Conservation (phyloP, 2,329 filamentous ascomycete species). For the Emericellopsis atlantica region DNA sequence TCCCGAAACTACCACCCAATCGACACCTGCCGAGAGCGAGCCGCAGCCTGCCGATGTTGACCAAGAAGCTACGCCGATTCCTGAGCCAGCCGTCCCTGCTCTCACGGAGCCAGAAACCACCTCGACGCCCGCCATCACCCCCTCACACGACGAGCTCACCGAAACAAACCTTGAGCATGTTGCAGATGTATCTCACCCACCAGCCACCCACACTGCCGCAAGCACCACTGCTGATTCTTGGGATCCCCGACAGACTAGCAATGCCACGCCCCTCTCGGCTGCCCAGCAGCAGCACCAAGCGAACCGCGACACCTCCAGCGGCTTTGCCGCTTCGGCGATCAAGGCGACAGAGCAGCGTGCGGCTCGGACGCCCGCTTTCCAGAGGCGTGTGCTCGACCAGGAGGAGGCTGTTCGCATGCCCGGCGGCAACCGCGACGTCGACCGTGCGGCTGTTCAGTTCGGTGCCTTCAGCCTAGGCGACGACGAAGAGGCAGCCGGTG, state of each 20-base stretch:
- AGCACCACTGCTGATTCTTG: slow-evolving; percentile 83
- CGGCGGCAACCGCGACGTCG: slow-evolving; percentile 76
- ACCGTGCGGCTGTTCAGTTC: slow-evolving; percentile 88
- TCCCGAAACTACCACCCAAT: background rate
- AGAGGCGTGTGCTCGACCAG: slow-evolving; percentile 81
- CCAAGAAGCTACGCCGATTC: slow-evolving; percentile 19
- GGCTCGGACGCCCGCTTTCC: slow-evolving; percentile 63
- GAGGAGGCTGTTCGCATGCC: slow-evolving; percentile 98
- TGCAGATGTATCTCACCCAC: slow-evolving; percentile 65
- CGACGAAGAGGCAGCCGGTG: slow-evolving; percentile 83
- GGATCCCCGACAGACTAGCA: slow-evolving; percentile 56
- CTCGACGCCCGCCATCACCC: slow-evolving; percentile 53
- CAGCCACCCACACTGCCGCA: slow-evolving; percentile 69
- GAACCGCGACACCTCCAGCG: slow-evolving; percentile 43
- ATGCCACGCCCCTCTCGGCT: slow-evolving; percentile 53
- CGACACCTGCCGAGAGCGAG: slow-evolving; percentile 11
- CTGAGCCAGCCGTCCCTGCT: slow-evolving; percentile 15
- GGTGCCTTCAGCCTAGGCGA: slow-evolving; percentile 87
- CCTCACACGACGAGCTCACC: slow-evolving; percentile 73
- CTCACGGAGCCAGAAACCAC: slow-evolving; percentile 33
- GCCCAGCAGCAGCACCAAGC: slow-evolving; percentile 49
- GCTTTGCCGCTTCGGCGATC: slow-evolving; percentile 67
- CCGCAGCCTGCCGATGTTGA: slow-evolving; percentile 19
- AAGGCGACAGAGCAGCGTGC: slow-evolving; percentile 59
- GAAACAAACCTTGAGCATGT: slow-evolving; percentile 88